phyloP scores from a whole-genome alignment of 2,329 filamentous ascomycete genomes.

The Exophiala lecanii-corni region DNA sequence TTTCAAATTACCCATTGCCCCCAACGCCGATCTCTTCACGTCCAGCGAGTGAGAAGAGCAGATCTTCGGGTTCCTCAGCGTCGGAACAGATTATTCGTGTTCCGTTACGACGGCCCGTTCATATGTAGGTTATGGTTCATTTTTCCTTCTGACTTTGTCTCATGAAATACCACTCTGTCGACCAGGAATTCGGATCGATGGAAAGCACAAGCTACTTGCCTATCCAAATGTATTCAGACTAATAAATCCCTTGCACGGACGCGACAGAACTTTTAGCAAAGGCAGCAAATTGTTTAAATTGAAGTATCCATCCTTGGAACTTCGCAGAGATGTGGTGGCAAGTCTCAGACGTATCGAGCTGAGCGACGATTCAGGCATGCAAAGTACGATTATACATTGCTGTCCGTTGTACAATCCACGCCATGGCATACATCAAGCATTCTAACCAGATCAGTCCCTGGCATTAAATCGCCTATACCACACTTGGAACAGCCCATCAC shows the following conservation, averaged over 20 bases:
- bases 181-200: no score
- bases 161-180: slow-evolving; percentile 31
- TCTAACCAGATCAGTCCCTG: slow-evolving; percentile 30
- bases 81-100: slow-evolving; percentile 16
- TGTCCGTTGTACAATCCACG: slow-evolving; percentile 35
- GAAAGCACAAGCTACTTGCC: no score
- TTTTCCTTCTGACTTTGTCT: slow-evolving; percentile 30
- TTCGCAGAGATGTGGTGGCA: slow-evolving; percentile 37
- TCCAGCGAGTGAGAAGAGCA: slow-evolving; percentile 22
- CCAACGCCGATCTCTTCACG: slow-evolving; percentile 30
- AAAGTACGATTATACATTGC: slow-evolving; percentile 35
- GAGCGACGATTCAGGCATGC: slow-evolving; percentile 35
- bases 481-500: slow-evolving; percentile 41
- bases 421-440: not conserved
- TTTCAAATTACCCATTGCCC: slow-evolving; percentile 27
- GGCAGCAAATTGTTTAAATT: slow-evolving; percentile 38
- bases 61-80: slow-evolving; percentile 20
- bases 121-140: slow-evolving; percentile 13
- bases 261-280: slow-evolving; percentile 37
- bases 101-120: slow-evolving; percentile 12
- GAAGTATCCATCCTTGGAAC: slow-evolving; percentile 36
- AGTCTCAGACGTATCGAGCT: slow-evolving; percentile 35
- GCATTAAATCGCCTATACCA: slow-evolving; percentile 36
- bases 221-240: no score
- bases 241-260: no score